These are phyloP conservation scores for Hyaloscypha variabilis DNA, from an alignment of 495 filamentous ascomycete species.

Conservation along the genomic window DNA sequence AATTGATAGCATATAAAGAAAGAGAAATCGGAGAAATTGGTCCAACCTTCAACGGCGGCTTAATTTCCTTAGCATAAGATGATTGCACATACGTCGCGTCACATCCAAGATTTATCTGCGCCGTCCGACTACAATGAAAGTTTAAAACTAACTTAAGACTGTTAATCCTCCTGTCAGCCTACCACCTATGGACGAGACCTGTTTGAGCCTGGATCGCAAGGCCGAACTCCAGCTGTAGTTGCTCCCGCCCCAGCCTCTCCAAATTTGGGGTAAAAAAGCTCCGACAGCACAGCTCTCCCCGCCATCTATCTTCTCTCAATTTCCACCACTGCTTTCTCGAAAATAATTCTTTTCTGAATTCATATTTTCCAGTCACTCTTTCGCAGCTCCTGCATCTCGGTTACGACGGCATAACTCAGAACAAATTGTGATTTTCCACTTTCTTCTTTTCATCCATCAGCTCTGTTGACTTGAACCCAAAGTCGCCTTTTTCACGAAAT, in stretches of 20 bases:
- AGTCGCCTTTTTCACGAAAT: not conserved
- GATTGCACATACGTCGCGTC: too few species aligned
- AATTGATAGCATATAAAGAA: not conserved
- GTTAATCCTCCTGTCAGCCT: too few species aligned
- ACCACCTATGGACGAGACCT: too few species aligned
- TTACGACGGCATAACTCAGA: too few species aligned
- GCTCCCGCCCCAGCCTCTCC: conserved; percentile 2
- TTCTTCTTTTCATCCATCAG: not conserved
- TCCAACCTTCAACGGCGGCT: too few species aligned
- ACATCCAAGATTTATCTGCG: too few species aligned
- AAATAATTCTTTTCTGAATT: not conserved
- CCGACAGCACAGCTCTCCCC: not conserved
- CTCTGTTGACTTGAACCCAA: not conserved
- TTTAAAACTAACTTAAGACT: too few species aligned
- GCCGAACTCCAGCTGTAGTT: not conserved
- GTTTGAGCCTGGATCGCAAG: too few species aligned
- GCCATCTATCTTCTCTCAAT: not conserved
- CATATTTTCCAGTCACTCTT: not conserved
- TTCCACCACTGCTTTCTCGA: not conserved
- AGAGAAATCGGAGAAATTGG: not conserved
- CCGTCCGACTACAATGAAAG: too few species aligned
- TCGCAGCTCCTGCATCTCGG: not conserved
- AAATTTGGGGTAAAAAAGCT: not conserved
- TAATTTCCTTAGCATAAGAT: too few species aligned
- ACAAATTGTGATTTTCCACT: too few species aligned